Percentiles rank a stretch among this genome's conserved stretches.
Evolutionary conservation across 1,284 basidiomycete genomes (phyloP).

Genomic region (Cryptococcus depauperatus): DNA sequence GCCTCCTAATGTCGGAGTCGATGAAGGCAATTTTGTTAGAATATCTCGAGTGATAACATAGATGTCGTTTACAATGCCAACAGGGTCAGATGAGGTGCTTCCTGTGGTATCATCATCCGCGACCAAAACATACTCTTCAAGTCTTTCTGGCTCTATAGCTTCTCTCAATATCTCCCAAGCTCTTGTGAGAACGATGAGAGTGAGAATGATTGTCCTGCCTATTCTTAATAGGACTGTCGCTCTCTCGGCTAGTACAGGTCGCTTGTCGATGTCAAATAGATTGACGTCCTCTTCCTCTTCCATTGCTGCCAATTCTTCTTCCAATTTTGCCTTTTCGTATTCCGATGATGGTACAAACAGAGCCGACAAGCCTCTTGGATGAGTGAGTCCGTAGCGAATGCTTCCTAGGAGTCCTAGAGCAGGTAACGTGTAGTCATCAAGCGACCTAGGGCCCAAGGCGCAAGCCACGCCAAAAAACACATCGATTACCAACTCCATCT

Average conservation of each 20-base stretch:
- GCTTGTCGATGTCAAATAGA: slow-evolving; percentile 55
- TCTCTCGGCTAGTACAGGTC: slow-evolving; percentile 62
- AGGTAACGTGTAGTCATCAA: slow-evolving; percentile 59
- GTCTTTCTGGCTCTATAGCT: slow-evolving; percentile 62
- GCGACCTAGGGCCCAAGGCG: slow-evolving; percentile 45
- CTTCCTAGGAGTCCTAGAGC: slow-evolving; percentile 72
- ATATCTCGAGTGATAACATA: slow-evolving; percentile 51
- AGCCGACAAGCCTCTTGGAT: slow-evolving; percentile 76
- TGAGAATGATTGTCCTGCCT: slow-evolving; percentile 59
- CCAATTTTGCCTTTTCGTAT: slow-evolving; percentile 55
- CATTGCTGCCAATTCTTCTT: slow-evolving; percentile 55
- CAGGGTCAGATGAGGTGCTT: slow-evolving; percentile 23
- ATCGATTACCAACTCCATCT: slow-evolving; percentile 67
- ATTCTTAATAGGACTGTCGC: slow-evolving; percentile 62
- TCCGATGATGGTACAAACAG: slow-evolving; percentile 69
- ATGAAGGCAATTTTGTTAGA: slow-evolving; percentile 39
- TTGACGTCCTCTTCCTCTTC: slow-evolving; percentile 37
- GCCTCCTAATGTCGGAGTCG: slow-evolving; percentile 1
- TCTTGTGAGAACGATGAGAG: slow-evolving; percentile 61
- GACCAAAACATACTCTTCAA: slow-evolving; percentile 8
- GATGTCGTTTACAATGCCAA: slow-evolving; percentile 56
- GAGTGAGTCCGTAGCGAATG: slow-evolving; percentile 78
- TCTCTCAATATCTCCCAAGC: slow-evolving; percentile 60
- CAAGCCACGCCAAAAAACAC: slow-evolving; percentile 61
- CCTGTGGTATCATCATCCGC: slow-evolving; percentile 2